Conservation (phyloP, 495 filamentous ascomycete genomes). For the Penicillium bialowiezense region DNA sequence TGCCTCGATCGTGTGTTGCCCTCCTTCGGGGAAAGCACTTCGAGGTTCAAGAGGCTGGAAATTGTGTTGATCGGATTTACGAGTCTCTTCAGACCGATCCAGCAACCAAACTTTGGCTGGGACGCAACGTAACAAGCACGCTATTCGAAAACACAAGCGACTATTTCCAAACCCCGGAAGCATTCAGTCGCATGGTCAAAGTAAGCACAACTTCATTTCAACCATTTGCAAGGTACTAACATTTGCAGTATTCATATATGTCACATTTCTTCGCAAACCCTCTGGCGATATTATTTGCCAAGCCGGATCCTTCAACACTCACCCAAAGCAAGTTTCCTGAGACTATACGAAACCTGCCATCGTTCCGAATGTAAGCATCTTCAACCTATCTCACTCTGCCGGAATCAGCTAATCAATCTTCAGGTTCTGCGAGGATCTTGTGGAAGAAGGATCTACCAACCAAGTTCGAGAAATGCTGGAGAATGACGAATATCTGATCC, state of each 20-base stretch:
- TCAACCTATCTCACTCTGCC: not conserved
- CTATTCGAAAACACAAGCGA: constrained; percentile 78
- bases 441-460: constrained; percentile 38
- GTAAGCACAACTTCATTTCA: constrained; percentile 39
- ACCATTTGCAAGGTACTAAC: constrained; percentile 6
- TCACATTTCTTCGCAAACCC: constrained; percentile 93
- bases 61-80: constrained; percentile 77
- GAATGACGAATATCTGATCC: constrained; percentile 45
- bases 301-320: constrained; percentile 27
- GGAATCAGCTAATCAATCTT: constrained; percentile 1
- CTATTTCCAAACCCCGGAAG: constrained; percentile 81
- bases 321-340: constrained; percentile 61
- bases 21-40: constrained; percentile 76
- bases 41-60: constrained; percentile 72
- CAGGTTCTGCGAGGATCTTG: constrained; percentile 45
- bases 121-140: constrained; percentile 57
- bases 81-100: constrained; percentile 58
- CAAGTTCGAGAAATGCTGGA: constrained; percentile 49
- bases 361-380: constrained; percentile 62
- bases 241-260: constrained; percentile 82
- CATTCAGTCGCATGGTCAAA: constrained; percentile 77
- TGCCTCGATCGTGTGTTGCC: constrained; percentile 71
- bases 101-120: constrained; percentile 61
- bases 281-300: constrained; percentile 61
- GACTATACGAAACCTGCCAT: constrained; percentile 72